Evolutionary conservation across 352 stramenopile species (phyloP).

Genomic region (Pythium vanterpoolii): DNA sequence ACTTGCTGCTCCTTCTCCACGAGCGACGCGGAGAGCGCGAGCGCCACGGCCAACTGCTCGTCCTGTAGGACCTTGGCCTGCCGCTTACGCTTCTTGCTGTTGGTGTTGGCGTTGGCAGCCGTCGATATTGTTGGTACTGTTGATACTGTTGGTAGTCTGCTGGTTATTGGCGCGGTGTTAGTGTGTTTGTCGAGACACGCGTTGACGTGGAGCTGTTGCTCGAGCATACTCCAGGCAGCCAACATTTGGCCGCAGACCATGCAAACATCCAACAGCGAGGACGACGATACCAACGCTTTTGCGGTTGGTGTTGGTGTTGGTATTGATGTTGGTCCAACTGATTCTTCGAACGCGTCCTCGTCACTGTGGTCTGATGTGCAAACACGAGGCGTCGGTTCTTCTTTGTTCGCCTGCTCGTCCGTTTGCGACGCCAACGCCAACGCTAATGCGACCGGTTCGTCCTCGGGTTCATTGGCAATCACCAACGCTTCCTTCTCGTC

Average conservation of each 20-base stretch:
- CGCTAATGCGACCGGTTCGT: background rate
- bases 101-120: background rate
- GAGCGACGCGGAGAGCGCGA: constrained; percentile 35
- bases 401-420: background rate
- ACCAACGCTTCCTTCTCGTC: background rate
- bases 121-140: constrained; percentile 1
- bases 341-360: constrained; percentile 14
- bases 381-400: background rate
- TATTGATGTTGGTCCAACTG: background rate
- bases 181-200: constrained; percentile 29
- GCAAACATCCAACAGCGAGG: constrained; percentile 31
- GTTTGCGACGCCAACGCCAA: background rate
- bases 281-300: background rate
- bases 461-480: background rate
- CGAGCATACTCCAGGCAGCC: constrained; percentile 31
- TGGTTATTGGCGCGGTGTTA: constrained; percentile 4
- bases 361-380: constrained; percentile 1
- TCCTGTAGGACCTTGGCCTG: constrained; percentile 18
- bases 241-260: constrained; percentile 35
- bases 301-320: constrained; percentile 2
- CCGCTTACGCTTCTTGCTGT: constrained; percentile 21
- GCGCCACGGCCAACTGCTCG: constrained; percentile 39
- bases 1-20: constrained; percentile 38
- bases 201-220: constrained; percentile 36
- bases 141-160: no score